Percentiles rank a stretch among this genome's conserved stretches.
phyloP scores from a whole-genome alignment of 2,329 filamentous ascomycete species.

The Coniochaeta pulveracea region DNA sequence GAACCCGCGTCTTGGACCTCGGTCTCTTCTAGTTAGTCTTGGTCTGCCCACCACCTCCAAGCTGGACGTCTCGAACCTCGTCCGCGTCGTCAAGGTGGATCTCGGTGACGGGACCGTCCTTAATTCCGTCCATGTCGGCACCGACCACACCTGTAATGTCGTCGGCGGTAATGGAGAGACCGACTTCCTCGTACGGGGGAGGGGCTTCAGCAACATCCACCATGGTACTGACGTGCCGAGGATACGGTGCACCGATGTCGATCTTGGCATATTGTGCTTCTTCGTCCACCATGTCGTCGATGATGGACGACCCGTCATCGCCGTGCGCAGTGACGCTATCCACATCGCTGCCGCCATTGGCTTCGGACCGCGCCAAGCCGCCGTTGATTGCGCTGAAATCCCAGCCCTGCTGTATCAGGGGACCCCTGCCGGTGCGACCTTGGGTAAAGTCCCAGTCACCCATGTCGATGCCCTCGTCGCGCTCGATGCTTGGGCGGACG shows the following conservation, averaged over 20 bases:
- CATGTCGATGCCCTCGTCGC: conserved; percentile 35
- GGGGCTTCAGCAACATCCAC: conserved; percentile 7
- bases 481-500: conserved; percentile 8
- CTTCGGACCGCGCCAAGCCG: conserved; percentile 15
- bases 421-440: neutral
- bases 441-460: conserved; percentile 13
- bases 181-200: neutral
- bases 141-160: neutral
- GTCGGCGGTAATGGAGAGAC: neutral
- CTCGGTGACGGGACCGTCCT: neutral
- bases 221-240: conserved; percentile 9
- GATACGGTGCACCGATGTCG: neutral
- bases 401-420: conserved; percentile 23
- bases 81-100: neutral
- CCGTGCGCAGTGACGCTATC: conserved; percentile 25
- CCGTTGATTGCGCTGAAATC: conserved; percentile 27
- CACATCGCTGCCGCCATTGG: conserved; percentile 16
- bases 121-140: neutral
- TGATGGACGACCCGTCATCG: conserved; percentile 21
- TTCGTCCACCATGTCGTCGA: conserved; percentile 15
- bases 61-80: too few relatives aligned
- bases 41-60: too few relatives aligned
- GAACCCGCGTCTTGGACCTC: too few relatives aligned
- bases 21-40: too few relatives aligned
- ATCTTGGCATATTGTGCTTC: conserved; percentile 5